A percentile compares a stretch with the other conserved stretches of the same genome.
These are phyloP conservation scores for Adansonia digitata DNA, from an alignment of 345 rosid species.

Conservation along the genomic window DNA sequence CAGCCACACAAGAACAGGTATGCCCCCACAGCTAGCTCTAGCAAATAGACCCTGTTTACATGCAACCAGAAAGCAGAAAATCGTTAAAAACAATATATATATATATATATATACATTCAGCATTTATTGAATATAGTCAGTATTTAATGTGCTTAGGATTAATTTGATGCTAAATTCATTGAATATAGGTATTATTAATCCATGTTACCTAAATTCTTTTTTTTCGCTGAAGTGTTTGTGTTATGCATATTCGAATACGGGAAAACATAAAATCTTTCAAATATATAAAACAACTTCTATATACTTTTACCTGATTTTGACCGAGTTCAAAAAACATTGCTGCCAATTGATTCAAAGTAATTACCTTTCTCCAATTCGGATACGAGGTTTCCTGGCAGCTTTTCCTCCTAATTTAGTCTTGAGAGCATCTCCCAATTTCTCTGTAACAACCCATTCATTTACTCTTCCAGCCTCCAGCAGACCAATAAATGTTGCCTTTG, in stretches of 20 bases:
- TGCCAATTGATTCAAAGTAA: not conserved
- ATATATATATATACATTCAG: too few species aligned
- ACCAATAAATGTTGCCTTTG: constrained; percentile 82
- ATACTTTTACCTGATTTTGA: too few species aligned
- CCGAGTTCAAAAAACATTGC: too few species aligned
- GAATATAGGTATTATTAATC: too few species aligned
- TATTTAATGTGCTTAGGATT: not conserved
- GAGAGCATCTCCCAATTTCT: constrained; percentile 73
- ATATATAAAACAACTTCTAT: too few species aligned
- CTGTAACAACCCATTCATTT: constrained; percentile 95
- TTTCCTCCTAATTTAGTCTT: constrained; percentile 40
- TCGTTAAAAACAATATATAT: not conserved
- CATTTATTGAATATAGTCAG: not conserved
- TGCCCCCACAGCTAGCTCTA: constrained; percentile 66
- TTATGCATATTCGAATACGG: too few species aligned
- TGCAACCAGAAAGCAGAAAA: not conserved
- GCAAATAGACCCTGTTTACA: constrained; percentile 47
- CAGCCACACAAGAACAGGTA: constrained; percentile 74
- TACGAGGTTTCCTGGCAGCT: constrained; percentile 35
- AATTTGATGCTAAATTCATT: not conserved
- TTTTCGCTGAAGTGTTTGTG: too few species aligned
- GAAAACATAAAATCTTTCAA: too few species aligned
- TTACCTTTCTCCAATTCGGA: constrained; percentile 66
- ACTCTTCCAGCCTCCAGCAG: constrained; percentile 77
- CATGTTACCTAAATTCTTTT: too few species aligned